A percentile compares a stretch with the other conserved stretches of the same genome.
Evolutionary conservation across 106 monocot species (phyloP).

Genomic region (Hemerocallis citrina): DNA sequence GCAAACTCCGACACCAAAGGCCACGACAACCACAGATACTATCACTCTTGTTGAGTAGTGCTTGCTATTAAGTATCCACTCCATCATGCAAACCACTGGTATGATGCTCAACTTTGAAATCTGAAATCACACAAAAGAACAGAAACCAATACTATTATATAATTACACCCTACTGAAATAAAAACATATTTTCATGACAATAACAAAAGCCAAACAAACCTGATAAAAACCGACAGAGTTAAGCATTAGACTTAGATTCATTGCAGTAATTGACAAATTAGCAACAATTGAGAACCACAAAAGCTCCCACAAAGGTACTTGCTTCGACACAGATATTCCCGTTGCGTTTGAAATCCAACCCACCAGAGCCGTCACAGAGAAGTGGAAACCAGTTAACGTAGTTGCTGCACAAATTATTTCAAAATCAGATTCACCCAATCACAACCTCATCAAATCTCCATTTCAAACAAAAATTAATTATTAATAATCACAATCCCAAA

Average conservation of each 20-base stretch:
- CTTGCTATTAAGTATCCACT: constrained; percentile 84
- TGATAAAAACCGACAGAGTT: constrained; percentile 97
- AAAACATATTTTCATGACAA: background rate
- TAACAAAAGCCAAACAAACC: constrained; percentile 17
- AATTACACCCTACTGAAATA: background rate
- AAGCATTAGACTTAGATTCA: constrained; percentile 97
- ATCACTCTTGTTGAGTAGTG: constrained; percentile 69
- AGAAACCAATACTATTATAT: background rate
- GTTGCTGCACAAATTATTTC: constrained; percentile 42
- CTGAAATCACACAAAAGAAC: constrained; percentile 24
- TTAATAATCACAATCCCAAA: background rate
- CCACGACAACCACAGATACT: constrained; percentile 64
- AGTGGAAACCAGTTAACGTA: constrained; percentile 89
- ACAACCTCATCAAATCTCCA: background rate
- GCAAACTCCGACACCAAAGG: constrained; percentile 88
- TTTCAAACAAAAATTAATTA: background rate
- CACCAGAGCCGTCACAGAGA: constrained; percentile 67
- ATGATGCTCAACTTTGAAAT: constrained; percentile 97
- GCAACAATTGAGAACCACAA: constrained; percentile 93
- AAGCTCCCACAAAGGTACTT: constrained; percentile 89
- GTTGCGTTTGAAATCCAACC: constrained; percentile 67
- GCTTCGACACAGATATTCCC: constrained; percentile 58
- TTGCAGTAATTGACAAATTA: constrained; percentile 84
- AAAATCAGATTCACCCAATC: background rate
- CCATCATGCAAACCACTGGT: constrained; percentile 93